Base-by-base conservation (phyloP, 805 yeast species). In the Schwanniomyces sp. region DNA sequence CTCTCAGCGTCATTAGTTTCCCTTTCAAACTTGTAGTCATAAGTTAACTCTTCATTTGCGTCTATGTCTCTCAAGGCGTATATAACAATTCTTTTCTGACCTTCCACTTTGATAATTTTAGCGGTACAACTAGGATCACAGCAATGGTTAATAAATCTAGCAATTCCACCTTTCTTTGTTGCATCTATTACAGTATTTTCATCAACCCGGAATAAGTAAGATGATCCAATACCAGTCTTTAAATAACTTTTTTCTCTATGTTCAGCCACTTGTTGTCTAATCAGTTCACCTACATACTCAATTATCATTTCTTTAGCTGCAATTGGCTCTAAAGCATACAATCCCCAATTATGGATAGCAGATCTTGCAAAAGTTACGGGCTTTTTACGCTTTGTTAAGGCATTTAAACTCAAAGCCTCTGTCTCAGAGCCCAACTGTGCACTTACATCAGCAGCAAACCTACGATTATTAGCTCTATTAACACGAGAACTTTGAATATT, bases 121-220 rank as follows among this genome's bases (percentile, higher is more conserved):
- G 99, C 98, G 0, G 96, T 91, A 69, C 99, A 94, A 55, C 96
- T 91, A 1, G 99, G 99, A 45, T 86, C 88, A 70, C 99, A 94
- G 64, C 97, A 91, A 65, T 94, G 99, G 59, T 94, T 94, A 64
- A 94, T 94, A 61, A 94, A 94, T 50, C 99, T 76, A 0, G 99
- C 98, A 58, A 91, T 91, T 3, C 98, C 97, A 25, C 99, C 99
- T 53, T 85, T 88, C 62, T 91, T 92, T 0, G 98, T 92, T 6
- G 99, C 99, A 70, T 94, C 99, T 46, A 94, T 88, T 7, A 94
- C 97, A 0, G 96, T 89, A 55, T 88, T 88, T 61, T 91, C 96
- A 62, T 94, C 98, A 39, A 94, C 85, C 53, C 98, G 75, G 69
- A 94, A 94, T 46, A 94, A 70, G 63, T 94, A 94, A 50, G 96